Evolutionary conservation across 345 rosid genomes (phyloP), one percentile per base, ranked within the genome.

Genomic region (Gossypium sturtianum): DNA sequence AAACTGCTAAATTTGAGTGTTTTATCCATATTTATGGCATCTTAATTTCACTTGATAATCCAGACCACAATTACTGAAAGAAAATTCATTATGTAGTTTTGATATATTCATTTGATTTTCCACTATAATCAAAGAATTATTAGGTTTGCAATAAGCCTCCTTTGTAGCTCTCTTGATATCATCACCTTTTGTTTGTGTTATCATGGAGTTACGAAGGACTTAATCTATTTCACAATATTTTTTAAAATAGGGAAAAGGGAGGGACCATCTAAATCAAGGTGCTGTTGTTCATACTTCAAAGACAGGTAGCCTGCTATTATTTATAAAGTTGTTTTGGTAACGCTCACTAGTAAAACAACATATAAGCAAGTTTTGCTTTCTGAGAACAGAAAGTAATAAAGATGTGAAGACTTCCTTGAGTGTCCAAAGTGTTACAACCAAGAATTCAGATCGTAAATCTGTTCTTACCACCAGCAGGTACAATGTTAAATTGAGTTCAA

Each of bases 281-380:
- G 74, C 68, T 56, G 75, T 77, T 64, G 61, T 62, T 29, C 69
- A 20, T 64, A 75, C 71, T 54, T 70, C 60, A 51, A 87, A 72
- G 80, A 87, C 78, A 86, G 92, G 97, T 89, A 79, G 79, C 23
- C 72, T 80, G 45, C 66, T 41, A 71, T 63, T 29, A 16, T 34
- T 52, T 12, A 69, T 43, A 72, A 80, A 66, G 17, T 68, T 48
- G 77, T 17, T 75, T 71, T 8, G 52, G 70, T 80, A 62, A 19
- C 12, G 1, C 9, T 77, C 12, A 76, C 45, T 66, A 72, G 67
- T 71, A 59, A 47, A 61, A 47, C 62, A 66, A 62, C 72, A 51
- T 68, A 49, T 27, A 47, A 61, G 75, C 62, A 66, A 72, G 82
- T 72, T 79, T 59, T 76, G 45, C 80, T 77, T 51, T 67, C 75